Evolutionary conservation across 345 rosid genomes (phyloP).

Genomic region (Crucihimalaya himalaica): DNA sequence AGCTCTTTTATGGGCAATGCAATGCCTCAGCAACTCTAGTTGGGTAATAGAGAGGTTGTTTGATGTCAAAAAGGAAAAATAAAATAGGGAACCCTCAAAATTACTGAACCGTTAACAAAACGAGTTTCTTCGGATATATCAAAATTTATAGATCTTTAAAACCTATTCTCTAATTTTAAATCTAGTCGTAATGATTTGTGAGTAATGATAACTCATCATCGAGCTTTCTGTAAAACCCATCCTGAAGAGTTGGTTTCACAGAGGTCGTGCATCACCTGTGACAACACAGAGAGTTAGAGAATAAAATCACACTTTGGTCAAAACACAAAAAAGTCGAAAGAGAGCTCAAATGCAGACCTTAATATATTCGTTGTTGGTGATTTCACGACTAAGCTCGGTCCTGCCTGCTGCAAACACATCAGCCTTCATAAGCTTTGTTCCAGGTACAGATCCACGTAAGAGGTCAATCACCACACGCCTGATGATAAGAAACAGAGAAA

Average conservation of each 20-base stretch:
- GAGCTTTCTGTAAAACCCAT: constrained; percentile 58
- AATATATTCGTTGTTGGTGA: constrained; percentile 50
- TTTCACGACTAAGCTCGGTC: constrained; percentile 45
- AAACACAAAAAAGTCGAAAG: not conserved
- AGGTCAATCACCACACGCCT: constrained; percentile 74
- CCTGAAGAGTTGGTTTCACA: constrained; percentile 60
- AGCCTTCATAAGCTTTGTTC: constrained; percentile 69
- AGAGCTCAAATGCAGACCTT: constrained; percentile 53
- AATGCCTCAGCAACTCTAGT: not conserved
- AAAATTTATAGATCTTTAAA: not conserved
- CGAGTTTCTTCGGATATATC: not conserved
- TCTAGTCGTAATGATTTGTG: not conserved
- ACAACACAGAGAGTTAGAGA: not conserved
- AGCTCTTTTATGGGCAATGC: not conserved
- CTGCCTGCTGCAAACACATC: constrained; percentile 58
- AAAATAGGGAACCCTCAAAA: not conserved
- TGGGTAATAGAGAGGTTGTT: not conserved
- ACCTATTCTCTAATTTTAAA: not conserved
- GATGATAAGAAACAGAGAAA: constrained; percentile 19
- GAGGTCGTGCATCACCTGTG: constrained; percentile 62
- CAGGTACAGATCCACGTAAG: constrained; percentile 50
- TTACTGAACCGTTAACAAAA: not conserved
- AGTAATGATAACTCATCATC: constrained; percentile 12
- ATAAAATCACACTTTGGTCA: too few species aligned
- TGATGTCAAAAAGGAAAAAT: not conserved